A percentile compares a stretch with the other conserved stretches of the same genome.
phyloP scores from a whole-genome alignment of 257 asterid genomes.

The Petunia secreta region DNA sequence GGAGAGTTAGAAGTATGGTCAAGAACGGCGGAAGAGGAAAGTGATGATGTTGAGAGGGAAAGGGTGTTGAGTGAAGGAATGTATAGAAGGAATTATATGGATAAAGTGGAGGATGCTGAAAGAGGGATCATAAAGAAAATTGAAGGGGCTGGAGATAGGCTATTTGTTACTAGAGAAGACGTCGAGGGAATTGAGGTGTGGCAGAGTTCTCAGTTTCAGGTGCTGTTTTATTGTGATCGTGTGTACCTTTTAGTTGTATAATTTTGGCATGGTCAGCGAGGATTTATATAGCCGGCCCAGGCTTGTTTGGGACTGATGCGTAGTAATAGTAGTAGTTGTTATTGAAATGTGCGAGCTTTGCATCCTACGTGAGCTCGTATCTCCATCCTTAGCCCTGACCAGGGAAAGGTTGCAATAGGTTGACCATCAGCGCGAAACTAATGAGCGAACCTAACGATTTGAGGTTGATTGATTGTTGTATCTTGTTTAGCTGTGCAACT shows the following conservation, averaged over 20 bases:
- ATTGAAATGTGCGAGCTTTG: background rate
- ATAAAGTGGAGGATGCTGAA: conserved; percentile 68
- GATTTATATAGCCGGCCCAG: too few species aligned
- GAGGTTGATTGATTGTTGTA: background rate
- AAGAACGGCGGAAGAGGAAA: conserved; percentile 44
- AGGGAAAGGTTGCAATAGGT: background rate
- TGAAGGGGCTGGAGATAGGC: conserved; percentile 90
- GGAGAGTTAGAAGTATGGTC: conserved; percentile 97
- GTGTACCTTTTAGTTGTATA: background rate
- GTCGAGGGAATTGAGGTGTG: conserved; percentile 95
- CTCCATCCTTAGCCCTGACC: background rate
- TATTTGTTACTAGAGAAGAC: conserved; percentile 76
- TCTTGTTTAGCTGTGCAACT: background rate
- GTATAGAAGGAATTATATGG: conserved; percentile 81
- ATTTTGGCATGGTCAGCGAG: too few species aligned
- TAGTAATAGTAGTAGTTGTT: too few species aligned
- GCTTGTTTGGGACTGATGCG: too few species aligned
- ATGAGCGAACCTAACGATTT: background rate
- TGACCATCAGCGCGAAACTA: background rate
- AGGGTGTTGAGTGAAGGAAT: conserved; percentile 53
- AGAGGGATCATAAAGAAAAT: conserved; percentile 79
- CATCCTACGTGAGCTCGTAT: background rate
- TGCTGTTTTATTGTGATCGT: conserved; percentile 47
- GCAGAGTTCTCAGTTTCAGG: conserved; percentile 77
- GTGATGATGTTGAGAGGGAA: conserved; percentile 30